Evolutionary conservation across 805 yeast genomes (phyloP), one percentile per base, ranked within the genome.

Genomic region (Lachancea mirantina): DNA sequence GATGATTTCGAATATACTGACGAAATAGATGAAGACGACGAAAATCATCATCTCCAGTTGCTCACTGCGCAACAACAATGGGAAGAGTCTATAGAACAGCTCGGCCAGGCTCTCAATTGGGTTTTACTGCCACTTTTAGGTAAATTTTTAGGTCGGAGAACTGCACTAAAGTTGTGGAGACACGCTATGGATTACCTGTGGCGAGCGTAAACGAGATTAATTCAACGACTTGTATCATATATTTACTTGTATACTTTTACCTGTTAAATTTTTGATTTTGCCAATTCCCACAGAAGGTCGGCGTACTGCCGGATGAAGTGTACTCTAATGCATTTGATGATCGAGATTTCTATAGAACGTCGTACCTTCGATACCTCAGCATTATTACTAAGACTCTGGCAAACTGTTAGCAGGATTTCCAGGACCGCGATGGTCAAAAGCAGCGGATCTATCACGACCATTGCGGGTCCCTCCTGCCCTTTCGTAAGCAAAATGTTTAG

Each of bases 41-140:
- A 34, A 6, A 40, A 46, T 10, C 39, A 42, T 27, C 58, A 56
- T 19, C 39, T 48, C 8, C 55, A 52, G 6, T 34, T 60, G 28
- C 40, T 53, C 13, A 57, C 72, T 21, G 78, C 84, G 1, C 82
- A 78, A 45, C 67, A 74, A 42, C 84, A 80, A 46, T 80, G 87
- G 87, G 82, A 79, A 32, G 82, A 76, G 45, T 75, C 80, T 21
- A 40, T 80, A 29, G 59, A 61, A 27, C 87, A 80, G 52, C 49
- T 81, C 35, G 65, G 65, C 23, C 70, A 71, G n/a, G 64, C 78
- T 21, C 55, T 78, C 20, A 72, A 70, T 35, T 66, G 75, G 55
- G 74, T 81, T 9, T 46, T 80, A 21, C 59, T 80, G 32, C 92
- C 92, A 2, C 49, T 79, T 38, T 45, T 77, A 13, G 88, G 88